Percentiles rank a stretch among this genome's conserved stretches.
Evolutionary conservation across 2,329 filamentous ascomycete genomes (phyloP).

Genomic region (Zarea fungicola): DNA sequence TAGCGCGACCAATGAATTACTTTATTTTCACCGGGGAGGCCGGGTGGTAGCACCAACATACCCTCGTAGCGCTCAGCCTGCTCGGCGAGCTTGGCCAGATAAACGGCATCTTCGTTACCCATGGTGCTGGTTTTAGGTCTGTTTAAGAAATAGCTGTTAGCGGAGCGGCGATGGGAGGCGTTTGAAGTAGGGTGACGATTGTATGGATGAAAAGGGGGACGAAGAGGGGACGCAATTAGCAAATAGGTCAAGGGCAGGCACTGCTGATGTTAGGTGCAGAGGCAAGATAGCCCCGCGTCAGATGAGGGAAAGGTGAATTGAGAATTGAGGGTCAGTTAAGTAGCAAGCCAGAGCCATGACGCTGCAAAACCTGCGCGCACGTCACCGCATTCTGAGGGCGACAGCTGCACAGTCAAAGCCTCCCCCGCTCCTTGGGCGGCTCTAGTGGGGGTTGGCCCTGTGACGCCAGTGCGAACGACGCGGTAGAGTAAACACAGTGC

Average conservation of each 20-base stretch:
- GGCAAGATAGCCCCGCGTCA: not conserved
- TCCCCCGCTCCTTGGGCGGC: constrained; percentile 12
- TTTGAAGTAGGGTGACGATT: not conserved
- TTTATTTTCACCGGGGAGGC: not conserved
- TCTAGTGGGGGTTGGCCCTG: constrained; percentile 8
- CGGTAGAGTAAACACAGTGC: not conserved
- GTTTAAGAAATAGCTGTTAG: constrained; percentile 20
- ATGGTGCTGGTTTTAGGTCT: constrained; percentile 57
- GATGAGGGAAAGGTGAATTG: not conserved
- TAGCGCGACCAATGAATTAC: constrained; percentile 20
- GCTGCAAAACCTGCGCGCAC: constrained; percentile 1
- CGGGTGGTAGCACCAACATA: constrained; percentile 42
- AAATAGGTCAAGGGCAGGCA: constrained; percentile 7
- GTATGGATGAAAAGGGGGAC: constrained; percentile 2
- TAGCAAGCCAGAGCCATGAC: not conserved
- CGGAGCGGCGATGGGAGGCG: constrained; percentile 18
- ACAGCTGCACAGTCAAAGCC: not conserved
- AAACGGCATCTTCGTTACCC: constrained; percentile 99
- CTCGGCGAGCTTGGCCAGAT: constrained; percentile 99
- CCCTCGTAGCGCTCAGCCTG: constrained; percentile 99
- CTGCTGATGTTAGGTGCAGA: not conserved
- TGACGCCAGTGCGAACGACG: not conserved
- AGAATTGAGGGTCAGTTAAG: not conserved
- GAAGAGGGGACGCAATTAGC: constrained; percentile 15
- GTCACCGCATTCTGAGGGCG: not conserved